Evolutionary conservation across 1,139 yeast genomes (phyloP).

Genomic region (Wickerhamomyces sp.): DNA sequence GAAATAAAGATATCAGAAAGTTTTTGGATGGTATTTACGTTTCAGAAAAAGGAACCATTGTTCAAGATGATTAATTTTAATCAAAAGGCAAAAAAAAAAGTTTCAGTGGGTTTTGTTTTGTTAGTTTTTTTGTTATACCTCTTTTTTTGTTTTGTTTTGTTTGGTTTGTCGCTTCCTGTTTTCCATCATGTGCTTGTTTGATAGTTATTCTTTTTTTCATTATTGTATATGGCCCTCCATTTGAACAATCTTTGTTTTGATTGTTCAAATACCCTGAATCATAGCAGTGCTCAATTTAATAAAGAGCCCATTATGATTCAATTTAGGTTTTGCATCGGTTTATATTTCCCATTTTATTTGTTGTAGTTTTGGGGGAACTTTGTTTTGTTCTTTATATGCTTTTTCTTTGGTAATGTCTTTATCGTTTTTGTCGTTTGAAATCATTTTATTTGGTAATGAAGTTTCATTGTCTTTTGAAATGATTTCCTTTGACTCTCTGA

Average conservation of each 20-base stretch:
- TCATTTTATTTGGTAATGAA: not conserved
- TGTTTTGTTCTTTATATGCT: too few species aligned
- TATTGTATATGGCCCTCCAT: not conserved
- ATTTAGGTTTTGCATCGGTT: not conserved
- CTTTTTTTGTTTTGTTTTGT: not conserved
- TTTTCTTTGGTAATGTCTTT: not conserved
- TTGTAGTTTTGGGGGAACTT: not conserved
- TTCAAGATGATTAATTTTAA: constrained; percentile 29
- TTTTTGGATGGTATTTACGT: constrained; percentile 99
- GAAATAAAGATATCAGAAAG: constrained; percentile 99
- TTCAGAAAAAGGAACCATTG: constrained; percentile 90
- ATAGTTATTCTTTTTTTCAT: not conserved
- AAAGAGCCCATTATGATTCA: constrained; percentile 15
- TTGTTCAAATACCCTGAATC: constrained; percentile 5
- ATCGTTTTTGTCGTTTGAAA: not conserved
- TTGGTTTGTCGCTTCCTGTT: not conserved
- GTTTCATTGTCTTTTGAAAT: constrained; percentile 1
- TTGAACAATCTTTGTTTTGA: not conserved
- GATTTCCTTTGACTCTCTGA: not conserved
- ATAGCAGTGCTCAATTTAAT: constrained; percentile 13
- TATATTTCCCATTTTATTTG: not conserved
- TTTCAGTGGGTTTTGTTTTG: not conserved
- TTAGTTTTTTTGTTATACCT: not conserved
- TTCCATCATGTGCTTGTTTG: not conserved
- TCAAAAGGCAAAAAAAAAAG: not conserved